Evolutionary conservation across 192 early-diverging fungal genomes (phyloP).

Genomic region (Linnemannia schmuckeri): DNA sequence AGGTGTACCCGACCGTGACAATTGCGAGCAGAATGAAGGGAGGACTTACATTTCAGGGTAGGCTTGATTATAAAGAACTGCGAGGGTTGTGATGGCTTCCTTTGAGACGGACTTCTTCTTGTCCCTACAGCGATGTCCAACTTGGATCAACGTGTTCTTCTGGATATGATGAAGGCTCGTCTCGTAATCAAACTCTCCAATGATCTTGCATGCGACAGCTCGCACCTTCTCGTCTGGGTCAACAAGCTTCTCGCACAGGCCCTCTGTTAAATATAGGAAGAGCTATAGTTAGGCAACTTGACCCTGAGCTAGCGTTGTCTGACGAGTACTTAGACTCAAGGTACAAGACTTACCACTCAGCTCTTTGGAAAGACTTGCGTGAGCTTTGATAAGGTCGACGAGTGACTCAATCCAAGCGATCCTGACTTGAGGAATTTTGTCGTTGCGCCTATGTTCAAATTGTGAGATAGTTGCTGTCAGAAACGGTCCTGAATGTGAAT

Average conservation of each 20-base stretch:
- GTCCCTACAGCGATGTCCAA: constrained; percentile 90
- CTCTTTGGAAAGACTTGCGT: constrained; percentile 79
- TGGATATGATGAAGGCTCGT: constrained; percentile 68
- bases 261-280: constrained; percentile 9
- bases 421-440: constrained; percentile 79
- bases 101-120: constrained; percentile 72
- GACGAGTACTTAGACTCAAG: background rate
- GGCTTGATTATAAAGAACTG: constrained; percentile 79
- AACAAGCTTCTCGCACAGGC: constrained; percentile 66
- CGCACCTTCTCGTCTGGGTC: constrained; percentile 97
- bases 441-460: constrained; percentile 67
- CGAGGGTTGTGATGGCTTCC: constrained; percentile 82
- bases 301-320: background rate
- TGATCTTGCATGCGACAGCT: constrained; percentile 73
- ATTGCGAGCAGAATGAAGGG: background rate
- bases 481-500: background rate
- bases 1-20: too few relatives aligned
- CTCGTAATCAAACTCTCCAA: constrained; percentile 77
- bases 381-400: constrained; percentile 72
- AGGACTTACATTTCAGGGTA: constrained; percentile 76
- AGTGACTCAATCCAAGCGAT: constrained; percentile 81
- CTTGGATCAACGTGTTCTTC: constrained; percentile 66
- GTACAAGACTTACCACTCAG: constrained; percentile 68
- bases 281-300: background rate
- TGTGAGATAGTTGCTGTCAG: background rate